These are phyloP conservation scores for Nakazawaea ernobii DNA, from an alignment of 805 yeast genomes.

Conservation along the genomic window DNA sequence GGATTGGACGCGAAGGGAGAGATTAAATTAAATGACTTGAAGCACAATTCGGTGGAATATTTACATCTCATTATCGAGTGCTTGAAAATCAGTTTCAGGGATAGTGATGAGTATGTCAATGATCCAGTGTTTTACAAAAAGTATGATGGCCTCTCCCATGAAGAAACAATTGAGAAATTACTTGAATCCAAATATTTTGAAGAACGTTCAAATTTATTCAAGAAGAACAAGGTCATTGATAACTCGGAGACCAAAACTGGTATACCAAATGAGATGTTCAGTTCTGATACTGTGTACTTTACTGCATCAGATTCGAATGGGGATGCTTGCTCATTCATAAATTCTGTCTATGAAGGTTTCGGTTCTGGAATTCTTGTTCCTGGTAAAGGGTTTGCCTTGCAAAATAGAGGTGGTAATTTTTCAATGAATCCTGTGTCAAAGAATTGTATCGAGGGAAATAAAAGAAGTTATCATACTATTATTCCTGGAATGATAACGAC, in stretches of 20 bases:
- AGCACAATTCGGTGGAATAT: constrained; percentile 68
- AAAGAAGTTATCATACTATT: constrained; percentile 77
- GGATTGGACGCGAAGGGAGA: constrained; percentile 41
- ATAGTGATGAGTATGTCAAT: constrained; percentile 67
- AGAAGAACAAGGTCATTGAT: constrained; percentile 30
- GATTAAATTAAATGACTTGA: constrained; percentile 34
- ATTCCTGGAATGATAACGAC: constrained; percentile 76
- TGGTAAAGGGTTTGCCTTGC: constrained; percentile 60
- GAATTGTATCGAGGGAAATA: constrained; percentile 61
- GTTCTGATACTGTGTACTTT: constrained; percentile 70
- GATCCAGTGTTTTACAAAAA: constrained; percentile 38
- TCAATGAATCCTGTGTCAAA: constrained; percentile 49
- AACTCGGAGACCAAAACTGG: constrained; percentile 41
- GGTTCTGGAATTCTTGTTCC: constrained; percentile 69
- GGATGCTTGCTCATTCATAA: constrained; percentile 78
- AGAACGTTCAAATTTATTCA: constrained; percentile 43
- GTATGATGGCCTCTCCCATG: constrained; percentile 24
- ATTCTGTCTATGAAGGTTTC: constrained; percentile 63
- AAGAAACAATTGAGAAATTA: constrained; percentile 33
- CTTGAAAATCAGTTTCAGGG: constrained; percentile 68
- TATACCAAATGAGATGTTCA: constrained; percentile 50
- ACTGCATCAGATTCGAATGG: constrained; percentile 61
- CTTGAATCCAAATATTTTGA: constrained; percentile 44
- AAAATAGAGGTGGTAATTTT: constrained; percentile 76
- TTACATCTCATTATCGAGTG: constrained; percentile 65